These are phyloP conservation scores for Leccinum fibrillosum DNA, from an alignment of 768 basidiomycete species.

Conservation along the genomic window DNA sequence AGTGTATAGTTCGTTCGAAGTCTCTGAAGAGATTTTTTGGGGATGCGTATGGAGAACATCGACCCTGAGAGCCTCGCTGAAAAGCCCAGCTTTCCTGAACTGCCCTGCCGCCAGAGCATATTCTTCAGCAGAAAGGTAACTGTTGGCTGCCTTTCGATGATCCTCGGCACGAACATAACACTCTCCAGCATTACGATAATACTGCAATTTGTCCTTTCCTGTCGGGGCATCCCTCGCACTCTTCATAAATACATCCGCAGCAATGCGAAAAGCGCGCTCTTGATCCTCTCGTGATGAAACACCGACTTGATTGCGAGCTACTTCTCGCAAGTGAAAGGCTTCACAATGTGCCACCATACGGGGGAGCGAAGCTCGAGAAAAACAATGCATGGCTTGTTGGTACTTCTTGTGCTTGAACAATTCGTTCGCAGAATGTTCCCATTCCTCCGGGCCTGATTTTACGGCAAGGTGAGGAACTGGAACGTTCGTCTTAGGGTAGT, in stretches of 20 bases:
- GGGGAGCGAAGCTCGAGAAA: slow-evolving; percentile 41
- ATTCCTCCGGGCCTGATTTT: slow-evolving; percentile 48
- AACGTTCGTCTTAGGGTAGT: slow-evolving; percentile 46
- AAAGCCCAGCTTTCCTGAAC: slow-evolving; percentile 48
- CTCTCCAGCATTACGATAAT: slow-evolving; percentile 43
- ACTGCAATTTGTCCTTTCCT: slow-evolving; percentile 31
- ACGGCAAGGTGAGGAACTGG: slow-evolving; percentile 56
- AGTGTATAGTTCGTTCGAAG: slow-evolving; percentile 37
- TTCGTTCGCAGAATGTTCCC: slow-evolving; percentile 37
- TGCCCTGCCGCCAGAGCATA: slow-evolving; percentile 42
- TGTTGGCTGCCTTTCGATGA: slow-evolving; percentile 41
- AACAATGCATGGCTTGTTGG: slow-evolving; percentile 53
- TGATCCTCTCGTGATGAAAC: slow-evolving; percentile 22
- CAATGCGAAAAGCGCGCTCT: slow-evolving; percentile 36
- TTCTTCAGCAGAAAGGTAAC: slow-evolving; percentile 40
- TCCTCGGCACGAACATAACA: slow-evolving; percentile 44
- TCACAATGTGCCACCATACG: slow-evolving; percentile 45
- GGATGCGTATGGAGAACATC: slow-evolving; percentile 38
- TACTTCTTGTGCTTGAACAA: slow-evolving; percentile 42
- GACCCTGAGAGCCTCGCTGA: slow-evolving; percentile 46
- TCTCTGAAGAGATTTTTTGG: slow-evolving; percentile 27
- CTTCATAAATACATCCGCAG: slow-evolving; percentile 47
- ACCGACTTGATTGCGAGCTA: slow-evolving; percentile 38
- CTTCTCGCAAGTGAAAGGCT: slow-evolving; percentile 53
- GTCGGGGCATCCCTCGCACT: slow-evolving; percentile 35